Percentiles rank a stretch among this genome's conserved stretches.
phyloP scores from a whole-genome alignment of 495 filamentous ascomycete species.

The Lasiosphaeria hispida region DNA sequence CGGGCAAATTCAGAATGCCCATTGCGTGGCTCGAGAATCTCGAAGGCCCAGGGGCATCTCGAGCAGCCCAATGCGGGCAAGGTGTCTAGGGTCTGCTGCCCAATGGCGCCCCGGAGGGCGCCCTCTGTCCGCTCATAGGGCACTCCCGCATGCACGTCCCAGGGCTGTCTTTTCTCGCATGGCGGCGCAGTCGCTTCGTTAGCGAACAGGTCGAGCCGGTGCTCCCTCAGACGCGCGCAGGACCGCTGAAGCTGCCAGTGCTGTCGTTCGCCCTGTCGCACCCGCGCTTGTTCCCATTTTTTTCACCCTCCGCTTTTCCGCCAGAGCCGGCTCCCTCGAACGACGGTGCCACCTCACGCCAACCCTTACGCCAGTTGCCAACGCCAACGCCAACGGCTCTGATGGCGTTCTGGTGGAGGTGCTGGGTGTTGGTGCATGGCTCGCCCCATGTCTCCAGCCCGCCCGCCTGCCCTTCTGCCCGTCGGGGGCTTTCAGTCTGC shows the following conservation, averaged over 20 bases:
- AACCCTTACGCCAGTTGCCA: not conserved
- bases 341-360: not conserved
- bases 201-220: not conserved
- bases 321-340: slow-evolving; percentile 11
- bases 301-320: not conserved
- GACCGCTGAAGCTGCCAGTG: slow-evolving; percentile 9
- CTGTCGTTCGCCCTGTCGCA: slow-evolving; percentile 12
- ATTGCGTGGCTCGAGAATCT: not conserved
- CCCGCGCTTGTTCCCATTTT: slow-evolving; percentile 9
- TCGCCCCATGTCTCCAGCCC: slow-evolving; percentile 4
- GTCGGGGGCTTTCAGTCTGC: not conserved
- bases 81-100: slow-evolving; percentile 23
- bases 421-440: not conserved
- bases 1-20: not conserved
- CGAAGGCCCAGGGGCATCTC: not conserved
- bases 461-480: slow-evolving; percentile 1
- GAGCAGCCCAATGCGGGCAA: slow-evolving; percentile 14
- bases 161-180: slow-evolving; percentile 30
- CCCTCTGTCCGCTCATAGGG: slow-evolving; percentile 37
- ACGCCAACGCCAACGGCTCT: slow-evolving; percentile 2
- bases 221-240: no score
- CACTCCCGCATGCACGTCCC: slow-evolving; percentile 31
- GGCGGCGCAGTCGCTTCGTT: slow-evolving; percentile 31
- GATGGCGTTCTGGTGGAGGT: not conserved
- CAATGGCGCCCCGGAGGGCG: slow-evolving; percentile 29